Percentiles rank a stretch among this genome's conserved stretches.
Conservation (phyloP, 305 asterid genomes). For the Vinca major region DNA sequence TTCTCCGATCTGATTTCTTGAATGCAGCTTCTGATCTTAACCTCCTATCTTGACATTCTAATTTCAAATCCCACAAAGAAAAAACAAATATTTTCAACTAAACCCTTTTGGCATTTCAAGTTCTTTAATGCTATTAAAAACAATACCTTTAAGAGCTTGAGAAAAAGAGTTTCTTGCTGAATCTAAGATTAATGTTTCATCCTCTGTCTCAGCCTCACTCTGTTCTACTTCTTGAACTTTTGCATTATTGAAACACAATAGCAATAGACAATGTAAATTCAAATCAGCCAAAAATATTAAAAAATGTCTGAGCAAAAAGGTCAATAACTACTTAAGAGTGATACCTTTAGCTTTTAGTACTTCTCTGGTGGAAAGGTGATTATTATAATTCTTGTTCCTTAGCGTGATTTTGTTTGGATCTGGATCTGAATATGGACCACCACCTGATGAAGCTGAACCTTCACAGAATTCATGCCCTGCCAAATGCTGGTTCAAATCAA, state of each 20-base stretch:
- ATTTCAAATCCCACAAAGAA: slow-evolving; percentile 20
- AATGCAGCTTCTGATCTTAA: slow-evolving; percentile 42
- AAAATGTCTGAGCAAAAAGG: neutral
- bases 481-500: slow-evolving; percentile 80
- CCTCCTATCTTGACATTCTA: slow-evolving; percentile 80
- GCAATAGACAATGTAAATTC: slow-evolving; percentile 14
- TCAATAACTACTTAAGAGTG: slow-evolving; percentile 13
- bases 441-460: slow-evolving; percentile 29
- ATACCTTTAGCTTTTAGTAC: slow-evolving; percentile 59
- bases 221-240: slow-evolving; percentile 49
- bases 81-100: neutral
- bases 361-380: slow-evolving; percentile 43
- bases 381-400: slow-evolving; percentile 16
- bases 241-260: slow-evolving; percentile 5
- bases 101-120: neutral
- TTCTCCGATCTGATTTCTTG: slow-evolving; percentile 47
- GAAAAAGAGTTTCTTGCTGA: slow-evolving; percentile 92
- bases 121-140: neutral
- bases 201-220: slow-evolving; percentile 73
- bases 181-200: slow-evolving; percentile 46
- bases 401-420: slow-evolving; percentile 53
- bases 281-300: neutral
- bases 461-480: slow-evolving; percentile 65
- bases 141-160: slow-evolving; percentile 77
- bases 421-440: slow-evolving; percentile 52